Base-by-base conservation (phyloP, 768 basidiomycete species). In the Mycena leptocephala region DNA sequence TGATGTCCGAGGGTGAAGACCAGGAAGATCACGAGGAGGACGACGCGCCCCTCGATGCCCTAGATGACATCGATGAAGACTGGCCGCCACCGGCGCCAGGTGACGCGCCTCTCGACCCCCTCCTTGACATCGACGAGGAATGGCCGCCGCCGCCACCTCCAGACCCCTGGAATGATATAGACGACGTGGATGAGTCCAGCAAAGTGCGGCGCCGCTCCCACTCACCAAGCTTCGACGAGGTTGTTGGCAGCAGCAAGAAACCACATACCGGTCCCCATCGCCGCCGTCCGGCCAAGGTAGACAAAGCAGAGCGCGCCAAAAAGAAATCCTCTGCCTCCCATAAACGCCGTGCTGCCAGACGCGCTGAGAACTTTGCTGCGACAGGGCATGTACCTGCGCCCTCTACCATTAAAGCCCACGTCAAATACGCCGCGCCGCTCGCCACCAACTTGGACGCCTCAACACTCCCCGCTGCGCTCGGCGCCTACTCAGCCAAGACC, bases 1-100 rank as follows among this genome's bases (percentile, higher is more conserved):
- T 69, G 6, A 16, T 24, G 2, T 26, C 26, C 24, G 67, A 69
- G 55, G 13, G 18, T 39, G 63, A 43, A 5, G 63, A 65, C 33
- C 39, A 43, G 51, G 66, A 37, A 2, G 66, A 68, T 24, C 51
- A n/a, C n/a, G 65, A 66, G 46, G 65, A 51, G 30, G 64, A 41
- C n/a, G n/a, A n/a, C n/a, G n/a, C n/a, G n/a, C n/a, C n/a, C n/a
- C n/a, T n/a, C 30, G 46, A 66, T 18, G 46, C 28, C 28, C n/a
- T 35, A 22, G 65, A 51, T 28, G 48, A 48, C 18, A 26, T 18
- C 13, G 37, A 39, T 14, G 37, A 39, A 14, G 37, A 39, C n/a
- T n/a, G n/a, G 37, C n/a, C 2, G 63, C 63, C 63, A 18, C 41
- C 41, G 7, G 65, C 46, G 16, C 65, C 48, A 6, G 28, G 28